Evolutionary conservation across 2,329 filamentous ascomycete species (phyloP).

Genomic region (Fusarium phyllophilum): DNA sequence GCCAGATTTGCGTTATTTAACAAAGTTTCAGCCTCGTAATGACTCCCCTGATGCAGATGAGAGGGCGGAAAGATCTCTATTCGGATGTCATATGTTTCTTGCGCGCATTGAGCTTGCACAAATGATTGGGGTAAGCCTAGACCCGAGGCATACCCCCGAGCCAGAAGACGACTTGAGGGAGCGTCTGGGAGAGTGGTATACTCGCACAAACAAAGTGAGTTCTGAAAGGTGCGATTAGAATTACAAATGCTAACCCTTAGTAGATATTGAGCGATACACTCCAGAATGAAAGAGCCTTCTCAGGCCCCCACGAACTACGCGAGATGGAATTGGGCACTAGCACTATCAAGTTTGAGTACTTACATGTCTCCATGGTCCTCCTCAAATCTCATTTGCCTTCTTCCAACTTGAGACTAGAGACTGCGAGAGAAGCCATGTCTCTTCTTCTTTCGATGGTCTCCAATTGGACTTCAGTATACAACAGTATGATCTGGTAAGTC

Average conservation of each 20-base stretch:
- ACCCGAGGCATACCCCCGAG: fast-evolving
- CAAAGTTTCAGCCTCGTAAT: background rate
- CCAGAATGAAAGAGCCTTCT: background rate
- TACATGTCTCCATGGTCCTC: background rate
- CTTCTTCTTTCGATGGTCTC: constrained; percentile 9
- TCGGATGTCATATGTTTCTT: background rate
- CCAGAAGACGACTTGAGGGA: fast-evolving
- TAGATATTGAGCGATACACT: background rate
- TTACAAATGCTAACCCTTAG: background rate
- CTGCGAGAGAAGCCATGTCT: background rate
- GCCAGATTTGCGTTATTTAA: background rate
- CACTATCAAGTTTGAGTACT: constrained; percentile 3
- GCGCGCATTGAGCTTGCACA: background rate
- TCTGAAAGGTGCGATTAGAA: fast-evolving
- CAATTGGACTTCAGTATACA: constrained; percentile 10
- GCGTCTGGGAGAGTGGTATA: background rate
- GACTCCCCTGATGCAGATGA: background rate
- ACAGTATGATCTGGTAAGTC: constrained; percentile 8
- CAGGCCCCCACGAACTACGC: background rate
- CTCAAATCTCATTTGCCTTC: background rate
- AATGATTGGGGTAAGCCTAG: fast-evolving
- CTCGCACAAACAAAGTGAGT: background rate
- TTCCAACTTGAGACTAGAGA: background rate
- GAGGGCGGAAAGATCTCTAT: fast-evolving
- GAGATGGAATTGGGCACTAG: constrained; percentile 14